These are phyloP conservation scores for Dovyalis caffra DNA, from an alignment of 345 rosid genomes.

Conservation along the genomic window DNA sequence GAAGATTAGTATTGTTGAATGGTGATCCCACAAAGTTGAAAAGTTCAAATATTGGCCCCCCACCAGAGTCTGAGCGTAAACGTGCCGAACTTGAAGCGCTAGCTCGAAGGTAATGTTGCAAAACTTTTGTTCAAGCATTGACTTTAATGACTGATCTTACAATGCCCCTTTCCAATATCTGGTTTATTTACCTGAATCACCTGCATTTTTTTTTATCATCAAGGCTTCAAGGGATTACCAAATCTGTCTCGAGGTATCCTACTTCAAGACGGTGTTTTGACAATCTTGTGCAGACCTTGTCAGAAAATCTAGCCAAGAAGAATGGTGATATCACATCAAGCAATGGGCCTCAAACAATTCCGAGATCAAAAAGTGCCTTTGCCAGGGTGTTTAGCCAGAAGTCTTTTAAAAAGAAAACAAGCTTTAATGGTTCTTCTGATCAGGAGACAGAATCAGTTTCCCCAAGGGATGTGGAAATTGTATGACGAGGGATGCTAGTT, in stretches of 20 bases:
- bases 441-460: constrained; percentile 39
- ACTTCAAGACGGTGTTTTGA: constrained; percentile 69
- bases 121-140: not conserved
- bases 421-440: constrained; percentile 48
- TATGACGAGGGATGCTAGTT: constrained; percentile 21
- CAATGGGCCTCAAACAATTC: constrained; percentile 28
- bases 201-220: not conserved
- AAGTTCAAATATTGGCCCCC: constrained; percentile 42
- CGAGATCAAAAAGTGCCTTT: constrained; percentile 56
- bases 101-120: constrained; percentile 75
- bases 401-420: constrained; percentile 57
- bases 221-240: constrained; percentile 78
- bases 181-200: not conserved
- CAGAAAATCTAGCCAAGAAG: constrained; percentile 60
- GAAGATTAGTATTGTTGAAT: constrained; percentile 63
- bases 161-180: not conserved
- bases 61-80: constrained; percentile 66
- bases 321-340: constrained; percentile 30
- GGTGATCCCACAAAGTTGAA: constrained; percentile 64
- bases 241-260: constrained; percentile 80
- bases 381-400: constrained; percentile 53
- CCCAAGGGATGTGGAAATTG: constrained; percentile 40
- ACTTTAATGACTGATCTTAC: not conserved
- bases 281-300: constrained; percentile 46
- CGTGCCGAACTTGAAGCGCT: constrained; percentile 86